Conservation (phyloP, 129 eudicot genomes). For the Pseudognaphalium luteoalbum region DNA sequence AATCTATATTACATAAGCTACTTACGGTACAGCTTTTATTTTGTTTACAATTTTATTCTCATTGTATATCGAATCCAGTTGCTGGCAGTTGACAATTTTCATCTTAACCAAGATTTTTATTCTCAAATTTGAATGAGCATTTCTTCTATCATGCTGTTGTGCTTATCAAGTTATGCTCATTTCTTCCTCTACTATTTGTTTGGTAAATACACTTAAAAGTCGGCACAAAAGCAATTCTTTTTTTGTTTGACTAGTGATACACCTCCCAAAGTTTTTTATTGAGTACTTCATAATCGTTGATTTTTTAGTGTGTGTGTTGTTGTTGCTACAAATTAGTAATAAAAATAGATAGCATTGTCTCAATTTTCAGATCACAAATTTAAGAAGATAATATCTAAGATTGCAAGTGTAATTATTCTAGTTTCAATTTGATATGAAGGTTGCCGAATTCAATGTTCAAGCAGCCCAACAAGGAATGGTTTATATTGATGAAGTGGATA, state of each 20-base stretch:
- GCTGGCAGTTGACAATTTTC: neutral
- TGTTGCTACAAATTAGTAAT: too few species aligned
- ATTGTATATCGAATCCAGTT: neutral
- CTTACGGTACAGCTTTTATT: slow-evolving; percentile 49
- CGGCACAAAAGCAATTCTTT: neutral
- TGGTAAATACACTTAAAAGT: neutral
- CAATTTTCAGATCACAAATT: too few species aligned
- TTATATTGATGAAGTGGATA: slow-evolving; percentile 96
- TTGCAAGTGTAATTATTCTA: neutral
- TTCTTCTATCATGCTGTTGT: neutral
- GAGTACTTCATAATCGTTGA: neutral
- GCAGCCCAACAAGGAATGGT: slow-evolving; percentile 99
- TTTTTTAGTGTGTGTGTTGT: too few species aligned
- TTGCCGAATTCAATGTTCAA: slow-evolving; percentile 86
- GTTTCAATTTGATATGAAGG: slow-evolving; percentile 50
- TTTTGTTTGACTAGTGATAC: neutral
- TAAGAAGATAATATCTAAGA: neutral
- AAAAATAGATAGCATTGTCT: too few species aligned
- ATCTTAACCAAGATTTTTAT: neutral
- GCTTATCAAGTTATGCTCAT: neutral
- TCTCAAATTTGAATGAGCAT: neutral
- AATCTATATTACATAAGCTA: slow-evolving; percentile 85
- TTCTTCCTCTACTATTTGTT: neutral
- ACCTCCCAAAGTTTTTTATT: neutral
- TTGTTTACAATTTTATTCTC: too few species aligned